phyloP scores from a whole-genome alignment of 2,329 filamentous ascomycete genomes.

The Elsinoe ampelina region DNA sequence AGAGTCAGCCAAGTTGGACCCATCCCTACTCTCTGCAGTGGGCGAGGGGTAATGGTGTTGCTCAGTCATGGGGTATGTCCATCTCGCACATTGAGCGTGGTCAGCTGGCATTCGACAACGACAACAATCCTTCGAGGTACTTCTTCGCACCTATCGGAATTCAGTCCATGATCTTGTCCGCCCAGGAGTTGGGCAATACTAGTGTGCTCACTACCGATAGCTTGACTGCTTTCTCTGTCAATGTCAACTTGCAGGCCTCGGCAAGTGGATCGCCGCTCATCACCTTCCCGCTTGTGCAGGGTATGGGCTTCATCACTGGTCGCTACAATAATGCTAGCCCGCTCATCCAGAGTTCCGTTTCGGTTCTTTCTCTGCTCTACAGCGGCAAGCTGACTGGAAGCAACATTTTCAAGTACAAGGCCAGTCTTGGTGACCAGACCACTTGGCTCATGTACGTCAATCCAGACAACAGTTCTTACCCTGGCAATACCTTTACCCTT shows the following conservation, averaged over 20 bases:
- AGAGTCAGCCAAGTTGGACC: constrained; percentile 60
- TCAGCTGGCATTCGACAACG: constrained; percentile 42
- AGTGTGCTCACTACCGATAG: constrained; percentile 42
- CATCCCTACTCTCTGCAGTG: constrained; percentile 49
- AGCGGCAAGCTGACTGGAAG: constrained; percentile 46
- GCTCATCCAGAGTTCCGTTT: constrained; percentile 62
- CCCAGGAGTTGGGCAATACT: constrained; percentile 60
- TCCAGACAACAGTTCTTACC: constrained; percentile 44
- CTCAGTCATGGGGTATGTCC: constrained; percentile 65
- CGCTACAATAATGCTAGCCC: constrained; percentile 62
- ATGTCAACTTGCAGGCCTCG: constrained; percentile 56
- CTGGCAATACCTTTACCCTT: constrained; percentile 53
- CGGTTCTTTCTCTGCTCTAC: constrained; percentile 56
- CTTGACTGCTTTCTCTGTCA: constrained; percentile 48
- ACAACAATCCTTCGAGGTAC: constrained; percentile 39
- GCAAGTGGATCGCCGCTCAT: constrained; percentile 49
- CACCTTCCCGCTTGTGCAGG: constrained; percentile 76
- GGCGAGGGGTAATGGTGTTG: constrained; percentile 41
- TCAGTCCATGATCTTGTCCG: constrained; percentile 72
- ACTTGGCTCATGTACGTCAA: constrained; percentile 74
- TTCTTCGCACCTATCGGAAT: constrained; percentile 77
- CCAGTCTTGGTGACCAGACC: constrained; percentile 60
- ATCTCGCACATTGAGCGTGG: constrained; percentile 63
- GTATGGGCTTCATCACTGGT: constrained; percentile 78
- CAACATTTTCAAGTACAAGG: constrained; percentile 65